Base-by-base conservation (phyloP, 2,329 filamentous ascomycete species). In the Septoria linicola region DNA sequence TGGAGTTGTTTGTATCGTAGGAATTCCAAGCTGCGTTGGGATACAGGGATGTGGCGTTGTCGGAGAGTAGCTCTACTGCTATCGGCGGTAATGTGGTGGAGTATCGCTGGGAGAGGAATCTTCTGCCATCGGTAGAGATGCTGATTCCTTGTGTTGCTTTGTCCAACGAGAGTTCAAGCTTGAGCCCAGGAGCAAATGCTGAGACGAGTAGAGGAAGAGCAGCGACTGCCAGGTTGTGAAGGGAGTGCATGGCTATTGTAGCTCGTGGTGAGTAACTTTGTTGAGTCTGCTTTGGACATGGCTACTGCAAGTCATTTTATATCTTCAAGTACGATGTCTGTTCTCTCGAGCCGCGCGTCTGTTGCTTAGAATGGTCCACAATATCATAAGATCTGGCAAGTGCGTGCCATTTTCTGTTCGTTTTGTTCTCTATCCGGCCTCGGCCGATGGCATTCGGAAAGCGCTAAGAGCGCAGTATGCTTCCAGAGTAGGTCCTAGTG, bases 1-100 rank as follows among this genome's bases (percentile, higher is more conserved):
- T 8, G 53, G 41, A 10, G 61, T 59, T 56, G 51, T 58, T 57
- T 3, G 51, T 13, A 23, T 58, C 57, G 54, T 66, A 66, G 7
- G 59, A 61, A 50, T 67, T 67, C 62, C 63, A 67, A 43, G 54
- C 58, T 3, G 43, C 62, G 34, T 62, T 61, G 4, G 66, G 64
- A 41, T 66, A 68, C 2, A 62, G 51, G 1, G 47, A 43, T 11
- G 58, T 58, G 6, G 53, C 59, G 40, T 66, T 63, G 48, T 36
- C 36, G 37, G 31, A 19, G 16, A 47, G 14, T 16, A 47, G 43
- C 14, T 48, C 50, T 8, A 53, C 42, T 5, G 31, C 39, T 4
- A 42, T n/a, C 8, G 50, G 42, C 20, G 42, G 42, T 14, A 36
- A 7, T 6, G 50, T 47, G 25, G 20, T 19, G 14, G 37, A 46